Percentiles rank a stretch among this genome's conserved stretches.
Evolutionary conservation across 305 asterid species (phyloP).

Genomic region (Andrographis paniculata): DNA sequence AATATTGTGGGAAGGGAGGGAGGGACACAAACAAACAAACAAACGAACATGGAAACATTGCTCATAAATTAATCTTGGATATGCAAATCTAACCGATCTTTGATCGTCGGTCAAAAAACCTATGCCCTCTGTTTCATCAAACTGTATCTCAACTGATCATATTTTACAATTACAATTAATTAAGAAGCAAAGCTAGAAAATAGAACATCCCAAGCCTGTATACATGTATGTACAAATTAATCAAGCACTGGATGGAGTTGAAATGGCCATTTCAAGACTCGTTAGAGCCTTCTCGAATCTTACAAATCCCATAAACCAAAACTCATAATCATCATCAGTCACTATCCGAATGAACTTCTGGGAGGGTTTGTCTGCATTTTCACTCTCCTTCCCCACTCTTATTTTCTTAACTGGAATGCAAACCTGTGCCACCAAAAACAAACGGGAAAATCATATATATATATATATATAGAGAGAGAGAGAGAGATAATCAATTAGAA

Average conservation of each 20-base stretch:
- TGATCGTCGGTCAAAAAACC: too few species aligned
- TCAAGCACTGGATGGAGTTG: constrained; percentile 14
- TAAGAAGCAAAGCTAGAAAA: neutral
- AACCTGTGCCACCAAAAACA: constrained; percentile 29
- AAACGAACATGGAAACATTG: too few species aligned
- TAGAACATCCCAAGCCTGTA: neutral
- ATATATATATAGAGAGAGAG: too few species aligned
- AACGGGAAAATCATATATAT: neutral
- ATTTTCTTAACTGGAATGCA: constrained; percentile 51
- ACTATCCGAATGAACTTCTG: constrained; percentile 54
- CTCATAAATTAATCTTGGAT: too few species aligned
- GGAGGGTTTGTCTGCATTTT: constrained; percentile 38
- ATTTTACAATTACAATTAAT: too few species aligned
- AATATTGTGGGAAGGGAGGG: too few species aligned
- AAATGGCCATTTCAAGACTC: constrained; percentile 43
- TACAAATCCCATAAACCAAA: constrained; percentile 80
- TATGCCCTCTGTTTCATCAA: too few species aligned
- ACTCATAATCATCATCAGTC: constrained; percentile 49
- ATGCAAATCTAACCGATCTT: too few species aligned
- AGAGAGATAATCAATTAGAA: too few species aligned
- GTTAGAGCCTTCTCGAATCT: constrained; percentile 55
- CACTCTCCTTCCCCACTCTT: constrained; percentile 39
- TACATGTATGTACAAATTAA: neutral
- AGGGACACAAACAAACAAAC: too few species aligned
- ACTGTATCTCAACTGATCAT: too few species aligned